Evolutionary conservation across 352 stramenopile species (phyloP).

Genomic region (Elongisporangium senticosum): DNA sequence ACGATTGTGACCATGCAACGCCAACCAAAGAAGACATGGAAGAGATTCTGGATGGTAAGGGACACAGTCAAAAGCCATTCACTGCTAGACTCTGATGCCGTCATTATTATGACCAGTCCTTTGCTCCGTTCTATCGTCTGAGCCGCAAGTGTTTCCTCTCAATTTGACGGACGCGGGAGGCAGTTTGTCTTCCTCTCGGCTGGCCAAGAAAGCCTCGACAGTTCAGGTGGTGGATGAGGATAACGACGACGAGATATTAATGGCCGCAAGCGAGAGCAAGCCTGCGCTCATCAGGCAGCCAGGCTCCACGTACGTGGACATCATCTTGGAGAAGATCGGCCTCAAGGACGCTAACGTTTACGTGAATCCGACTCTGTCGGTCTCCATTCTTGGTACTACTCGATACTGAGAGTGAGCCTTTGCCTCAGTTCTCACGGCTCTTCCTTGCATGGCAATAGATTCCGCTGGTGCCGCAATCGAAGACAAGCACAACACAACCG

Average conservation of each 20-base stretch:
- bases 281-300: conserved; percentile 14
- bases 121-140: conserved; percentile 23
- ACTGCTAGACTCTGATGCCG: neutral
- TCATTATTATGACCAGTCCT: conserved; percentile 18
- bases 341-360: conserved; percentile 63
- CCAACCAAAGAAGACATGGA: conserved; percentile 72
- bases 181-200: conserved; percentile 12
- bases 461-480: conserved; percentile 47
- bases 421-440: neutral
- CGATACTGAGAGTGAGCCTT: neutral
- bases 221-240: conserved; percentile 25
- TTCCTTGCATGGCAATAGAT: conserved; percentile 12
- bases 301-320: conserved; percentile 43
- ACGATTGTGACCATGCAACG: conserved; percentile 29
- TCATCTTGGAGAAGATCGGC: conserved; percentile 46
- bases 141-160: conserved; percentile 34
- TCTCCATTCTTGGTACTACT: conserved; percentile 47
- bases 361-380: conserved; percentile 54
- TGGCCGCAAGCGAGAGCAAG: conserved; percentile 10
- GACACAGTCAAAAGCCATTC: neutral
- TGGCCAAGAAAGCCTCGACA: conserved; percentile 18
- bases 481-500: conserved; percentile 41
- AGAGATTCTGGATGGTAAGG: conserved; percentile 43
- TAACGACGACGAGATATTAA: conserved; percentile 16
- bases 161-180: conserved; percentile 9